phyloP scores from a whole-genome alignment of 345 rosid genomes.

The Lepidium sativum region DNA sequence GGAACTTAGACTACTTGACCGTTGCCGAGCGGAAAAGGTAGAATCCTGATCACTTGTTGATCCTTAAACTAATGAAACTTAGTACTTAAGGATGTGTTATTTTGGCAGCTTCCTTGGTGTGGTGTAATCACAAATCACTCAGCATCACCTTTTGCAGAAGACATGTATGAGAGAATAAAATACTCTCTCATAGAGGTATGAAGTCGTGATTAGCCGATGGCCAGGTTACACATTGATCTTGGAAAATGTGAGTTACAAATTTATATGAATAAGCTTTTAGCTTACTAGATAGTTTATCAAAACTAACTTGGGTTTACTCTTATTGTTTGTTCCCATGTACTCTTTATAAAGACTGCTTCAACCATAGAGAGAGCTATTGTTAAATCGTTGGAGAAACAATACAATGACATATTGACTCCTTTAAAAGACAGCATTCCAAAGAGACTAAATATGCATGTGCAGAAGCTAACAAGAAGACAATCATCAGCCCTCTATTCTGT shows the following conservation, averaged over 20 bases:
- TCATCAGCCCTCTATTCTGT: conserved; percentile 59
- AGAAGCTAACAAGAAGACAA: conserved; percentile 87
- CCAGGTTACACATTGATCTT: conserved; percentile 79
- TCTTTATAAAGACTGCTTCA: conserved; percentile 89
- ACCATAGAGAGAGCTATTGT: conserved; percentile 75
- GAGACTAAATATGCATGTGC: conserved; percentile 90
- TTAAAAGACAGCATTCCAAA: conserved; percentile 79
- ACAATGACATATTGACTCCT: conserved; percentile 76
- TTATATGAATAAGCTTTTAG: neutral
- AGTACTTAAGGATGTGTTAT: neutral
- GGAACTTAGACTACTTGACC: conserved; percentile 82
- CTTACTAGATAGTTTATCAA: neutral
- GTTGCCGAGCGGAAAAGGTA: conserved; percentile 92
- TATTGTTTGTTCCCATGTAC: too few relatives aligned
- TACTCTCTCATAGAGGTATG: conserved; percentile 66
- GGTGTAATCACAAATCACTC: conserved; percentile 79
- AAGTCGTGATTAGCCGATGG: conserved; percentile 88
- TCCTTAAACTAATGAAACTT: neutral
- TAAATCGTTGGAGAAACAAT: conserved; percentile 84
- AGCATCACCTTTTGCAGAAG: conserved; percentile 92
- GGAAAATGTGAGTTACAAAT: conserved; percentile 54
- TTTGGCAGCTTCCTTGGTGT: conserved; percentile 71
- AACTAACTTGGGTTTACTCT: conserved; percentile 14
- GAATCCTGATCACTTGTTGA: neutral
- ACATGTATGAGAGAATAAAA: conserved; percentile 76